phyloP scores from a whole-genome alignment of 495 filamentous ascomycete genomes.

The Aspergillus nidulans region DNA sequence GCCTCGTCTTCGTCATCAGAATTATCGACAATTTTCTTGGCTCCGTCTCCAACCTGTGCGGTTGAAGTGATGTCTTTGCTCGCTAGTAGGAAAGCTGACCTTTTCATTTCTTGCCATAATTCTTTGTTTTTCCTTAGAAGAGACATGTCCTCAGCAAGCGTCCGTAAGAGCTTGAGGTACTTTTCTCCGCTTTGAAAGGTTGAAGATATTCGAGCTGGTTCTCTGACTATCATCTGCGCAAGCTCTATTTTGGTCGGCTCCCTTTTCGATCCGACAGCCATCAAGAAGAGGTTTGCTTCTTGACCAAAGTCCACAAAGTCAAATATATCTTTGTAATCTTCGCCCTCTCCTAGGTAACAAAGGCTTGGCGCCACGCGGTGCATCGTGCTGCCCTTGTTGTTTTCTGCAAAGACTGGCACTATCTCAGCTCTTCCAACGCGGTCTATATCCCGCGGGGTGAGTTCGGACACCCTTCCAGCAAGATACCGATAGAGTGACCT shows the following conservation, averaged over 20 bases:
- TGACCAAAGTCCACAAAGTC: constrained; percentile 93
- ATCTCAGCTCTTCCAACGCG: constrained; percentile 60
- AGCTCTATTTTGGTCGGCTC: constrained; percentile 86
- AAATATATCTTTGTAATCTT: constrained; percentile 81
- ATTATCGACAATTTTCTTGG: constrained; percentile 19
- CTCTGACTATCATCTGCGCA: constrained; percentile 67
- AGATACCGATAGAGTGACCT: constrained; percentile 75
- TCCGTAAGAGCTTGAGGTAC: constrained; percentile 76
- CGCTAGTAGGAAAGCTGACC: constrained; percentile 72
- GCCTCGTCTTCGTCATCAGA: constrained; percentile 52
- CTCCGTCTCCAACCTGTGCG: constrained; percentile 13
- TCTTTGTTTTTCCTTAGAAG: constrained; percentile 71
- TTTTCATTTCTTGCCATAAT: constrained; percentile 69
- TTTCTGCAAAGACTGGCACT: constrained; percentile 58
- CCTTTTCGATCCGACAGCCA: constrained; percentile 79
- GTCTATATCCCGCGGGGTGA: constrained; percentile 55
- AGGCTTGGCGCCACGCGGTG: constrained; percentile 57
- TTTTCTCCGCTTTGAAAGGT: constrained; percentile 75
- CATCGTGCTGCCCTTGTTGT: constrained; percentile 27
- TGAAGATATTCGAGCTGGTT: constrained; percentile 74
- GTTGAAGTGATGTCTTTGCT: constrained; percentile 62
- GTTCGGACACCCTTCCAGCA: constrained; percentile 65
- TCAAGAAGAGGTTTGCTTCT: constrained; percentile 82
- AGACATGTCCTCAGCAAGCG: constrained; percentile 63
- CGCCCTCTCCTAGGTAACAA: constrained; percentile 74